Base-by-base conservation (phyloP, 2,329 filamentous ascomycete genomes). In the Aurifilum marmelostoma region DNA sequence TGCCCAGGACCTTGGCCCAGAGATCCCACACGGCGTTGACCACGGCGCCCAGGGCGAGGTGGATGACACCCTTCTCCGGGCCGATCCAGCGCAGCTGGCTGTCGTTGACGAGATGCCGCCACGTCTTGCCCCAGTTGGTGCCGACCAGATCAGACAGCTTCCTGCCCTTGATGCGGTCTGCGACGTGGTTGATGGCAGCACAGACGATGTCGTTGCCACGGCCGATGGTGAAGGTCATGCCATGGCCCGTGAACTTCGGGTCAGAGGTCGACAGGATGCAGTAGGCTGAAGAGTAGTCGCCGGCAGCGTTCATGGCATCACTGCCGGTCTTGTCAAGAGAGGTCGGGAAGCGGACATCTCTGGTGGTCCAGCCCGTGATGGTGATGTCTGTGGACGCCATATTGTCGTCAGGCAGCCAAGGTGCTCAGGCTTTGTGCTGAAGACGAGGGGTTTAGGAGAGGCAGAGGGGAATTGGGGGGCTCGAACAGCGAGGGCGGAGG, bases 321-420 rank as follows among this genome's bases (percentile, higher is more conserved):
- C 93, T 97, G 75, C 94, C 94, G n/a, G 93, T 97, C 83, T 95
- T 96, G 82, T 97, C 93, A 71, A 97, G 89, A 54, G 94, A 97
- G n/a, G 94, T 97, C 79, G 91, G 91, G 78, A 93, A 93, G 74
- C 91, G 88, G 78, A 93, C 90, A 82, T 93, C 91, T 77, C 89
- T 86, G 69, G 90, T 91, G 73, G 82, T 83, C 84, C 89, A 93
- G 72, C 89, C 87, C 67, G 89, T 93, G 77, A 93, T 92, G 69
- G 88, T 92, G 75, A 93, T 84, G 74, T 90, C 87, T 14, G 54
- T 39, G 63, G 80, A 74, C 14, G 64, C 69, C 69, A 71, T 71
- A 54, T 43, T 41, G 58, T 9, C 29, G 32, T 11, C 24, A 7
- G n/a, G 27, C 54, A 8, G n/a, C 12, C 21, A 14, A 47, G 52